Evolutionary conservation across 2,329 filamentous ascomycete genomes (phyloP).

Genomic region (Lasiodiplodia sp.): DNA sequence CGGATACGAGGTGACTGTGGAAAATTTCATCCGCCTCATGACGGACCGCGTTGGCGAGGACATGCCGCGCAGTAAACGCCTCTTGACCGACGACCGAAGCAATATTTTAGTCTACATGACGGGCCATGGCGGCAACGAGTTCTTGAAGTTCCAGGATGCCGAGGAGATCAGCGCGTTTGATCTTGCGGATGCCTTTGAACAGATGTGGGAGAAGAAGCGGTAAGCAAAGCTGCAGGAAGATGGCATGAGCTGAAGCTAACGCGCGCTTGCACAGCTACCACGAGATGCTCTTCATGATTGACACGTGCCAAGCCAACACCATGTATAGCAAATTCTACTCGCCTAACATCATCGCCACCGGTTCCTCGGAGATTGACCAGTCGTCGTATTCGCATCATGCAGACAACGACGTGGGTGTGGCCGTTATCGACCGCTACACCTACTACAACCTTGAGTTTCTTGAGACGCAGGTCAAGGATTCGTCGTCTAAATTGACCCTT

Average conservation of each 20-base stretch:
- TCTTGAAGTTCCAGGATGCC: conserved; percentile 96
- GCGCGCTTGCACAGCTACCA: conserved; percentile 70
- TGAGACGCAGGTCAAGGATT: conserved; percentile 85
- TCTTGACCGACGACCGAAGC: conserved; percentile 92
- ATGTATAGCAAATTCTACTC: conserved; percentile 99
- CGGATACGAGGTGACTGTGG: conserved; percentile 97
- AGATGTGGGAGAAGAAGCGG: conserved; percentile 99
- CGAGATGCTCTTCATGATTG: conserved; percentile 99
- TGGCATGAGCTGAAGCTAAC: neutral
- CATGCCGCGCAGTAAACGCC: conserved; percentile 90
- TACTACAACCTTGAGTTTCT: conserved; percentile 99
- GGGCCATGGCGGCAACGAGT: conserved; percentile 96
- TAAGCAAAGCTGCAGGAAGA: conserved; percentile 43
- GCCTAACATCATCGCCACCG: conserved; percentile 96
- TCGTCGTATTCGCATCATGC: conserved; percentile 98
- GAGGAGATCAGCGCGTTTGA: conserved; percentile 98
- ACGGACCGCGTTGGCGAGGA: conserved; percentile 94
- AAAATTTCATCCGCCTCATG: conserved; percentile 95
- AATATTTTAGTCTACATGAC: conserved; percentile 99
- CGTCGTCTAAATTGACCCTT: conserved; percentile 85
- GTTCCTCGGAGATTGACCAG: conserved; percentile 94
- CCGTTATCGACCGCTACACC: conserved; percentile 97
- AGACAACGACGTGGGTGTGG: conserved; percentile 96
- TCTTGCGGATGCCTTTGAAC: conserved; percentile 94
- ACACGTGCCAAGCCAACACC: conserved; percentile 98